Base-by-base conservation (phyloP, 2,329 filamentous ascomycete genomes). In the Colletotrichum lindemuthianum region DNA sequence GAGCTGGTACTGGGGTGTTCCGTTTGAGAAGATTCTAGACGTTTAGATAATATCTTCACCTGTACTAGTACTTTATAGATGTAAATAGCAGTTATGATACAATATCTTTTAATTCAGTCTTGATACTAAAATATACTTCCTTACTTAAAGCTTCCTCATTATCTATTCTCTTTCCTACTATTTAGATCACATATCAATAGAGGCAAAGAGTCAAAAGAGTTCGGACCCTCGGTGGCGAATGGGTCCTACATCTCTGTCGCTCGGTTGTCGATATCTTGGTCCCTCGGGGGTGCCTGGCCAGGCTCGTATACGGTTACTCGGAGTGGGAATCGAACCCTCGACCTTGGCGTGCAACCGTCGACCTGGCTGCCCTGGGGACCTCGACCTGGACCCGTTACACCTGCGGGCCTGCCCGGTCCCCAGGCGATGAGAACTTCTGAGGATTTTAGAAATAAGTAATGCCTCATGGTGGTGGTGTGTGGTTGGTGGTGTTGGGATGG, bases 1-100 rank as follows among this genome's bases (percentile, higher is more conserved):
- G 36, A 78, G 82, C 48, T 88, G 83, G 85, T 83, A 85, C 65
- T 90, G 88, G 88, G 81, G 77, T 5, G 72, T 89, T 32, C 83
- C 86, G 7, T 72, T 88, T 12, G 70, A 77, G 59, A 80, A 73
- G 58, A 77, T 86, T 8, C 60, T 66, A 11, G 60, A 66, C 32
- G n/a, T 59, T 2, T 66, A 64, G 49, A 24, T 9, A 45, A 16
- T 16, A 24, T 24, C 24, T 5, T 24, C 5, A 48, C 11, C 47
- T 49, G 13, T n/a, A 63, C 24, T 37, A 13, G 12, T n/a, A 15
- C 5, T 24, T 24, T 24, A 4, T 24, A 5, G 24, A 24, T 1
- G 5, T 24, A 24, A 24, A 24, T 5, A 24, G 24, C 5, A 24
- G 24, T 2, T 4, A 24, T 24, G 1, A 24, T 1, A 24, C 1